Evolutionary conservation across 345 rosid genomes (phyloP).

Genomic region (Populus simonii): DNA sequence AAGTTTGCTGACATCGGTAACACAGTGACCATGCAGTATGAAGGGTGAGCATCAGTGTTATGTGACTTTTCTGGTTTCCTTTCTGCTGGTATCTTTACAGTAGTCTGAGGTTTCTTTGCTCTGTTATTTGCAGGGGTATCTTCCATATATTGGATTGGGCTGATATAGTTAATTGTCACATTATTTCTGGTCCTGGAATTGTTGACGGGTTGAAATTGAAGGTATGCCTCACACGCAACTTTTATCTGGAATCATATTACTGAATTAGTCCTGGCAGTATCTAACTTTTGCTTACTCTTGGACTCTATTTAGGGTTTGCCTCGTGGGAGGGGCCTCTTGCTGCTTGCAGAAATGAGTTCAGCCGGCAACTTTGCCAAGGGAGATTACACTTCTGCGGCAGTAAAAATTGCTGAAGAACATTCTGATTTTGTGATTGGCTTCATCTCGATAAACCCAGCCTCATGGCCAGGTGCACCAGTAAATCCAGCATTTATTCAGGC

Average conservation of each 20-base stretch:
- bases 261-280: neutral
- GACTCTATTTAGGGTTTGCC: conserved; percentile 67
- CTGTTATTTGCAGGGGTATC: conserved; percentile 58
- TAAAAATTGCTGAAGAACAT: conserved; percentile 87
- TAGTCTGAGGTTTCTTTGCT: conserved; percentile 3
- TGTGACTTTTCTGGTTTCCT: neutral
- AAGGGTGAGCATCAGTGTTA: conserved; percentile 51
- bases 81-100: neutral
- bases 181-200: conserved; percentile 92
- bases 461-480: conserved; percentile 85
- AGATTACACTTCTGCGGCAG: conserved; percentile 91
- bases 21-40: conserved; percentile 98
- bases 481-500: conserved; percentile 90
- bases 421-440: conserved; percentile 96
- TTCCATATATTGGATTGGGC: conserved; percentile 89
- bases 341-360: conserved; percentile 99
- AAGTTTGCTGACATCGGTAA: conserved; percentile 99
- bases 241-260: neutral
- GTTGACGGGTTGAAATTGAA: conserved; percentile 88
- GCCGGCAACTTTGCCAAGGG: conserved; percentile 95
- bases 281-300: conserved; percentile 1
- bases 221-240: conserved; percentile 37
- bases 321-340: conserved; percentile 76
- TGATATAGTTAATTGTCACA: conserved; percentile 87
- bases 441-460: conserved; percentile 92